Evolutionary conservation across 495 filamentous ascomycete species (phyloP), one percentile per base, ranked within the genome.

Genomic region (Xylaria flabelliformis): DNA sequence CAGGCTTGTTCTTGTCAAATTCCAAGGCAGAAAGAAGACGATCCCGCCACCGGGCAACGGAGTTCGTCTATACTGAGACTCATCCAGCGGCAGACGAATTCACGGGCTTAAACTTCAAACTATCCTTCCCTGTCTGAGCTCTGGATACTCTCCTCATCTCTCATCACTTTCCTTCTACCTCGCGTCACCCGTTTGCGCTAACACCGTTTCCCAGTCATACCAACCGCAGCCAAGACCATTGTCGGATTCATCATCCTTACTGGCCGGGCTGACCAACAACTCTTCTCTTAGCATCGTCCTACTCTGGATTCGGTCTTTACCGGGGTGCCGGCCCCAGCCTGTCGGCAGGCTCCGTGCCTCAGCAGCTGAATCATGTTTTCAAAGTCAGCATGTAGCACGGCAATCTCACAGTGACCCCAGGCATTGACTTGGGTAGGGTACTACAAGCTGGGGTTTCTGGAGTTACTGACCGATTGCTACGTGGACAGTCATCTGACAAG

Each of bases 11-110:
- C 12, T 42, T 46, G 8, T 29, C 15, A 21, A 17, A 44, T 24
- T 64, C 61, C 21, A 44, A 34, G 39, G 61, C 39, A 64, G 61
- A 64, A 44, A 64, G 61, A 64, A 44, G 19, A n/a, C 10, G n/a
- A 29, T 24, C 59, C 39, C 36, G 39, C 39, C 61, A 64, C 61
- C 3, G 29, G 21, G n/a, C 13, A 24, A 64, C 36, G 12, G 21
- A 44, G 61, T 42, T 44, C 61, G 17, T 44, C 61, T 29, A 15
- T 42, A 44, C 21, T 19, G 58, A 61, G 34, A 36, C 58, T 7
- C 26, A 24, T 44, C 19, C 24, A 42, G 6, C 19, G 17, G 15
- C 12, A 61, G 8, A 39, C 34, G 8, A 21, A 41, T 21, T 21
- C 34, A 41, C 58, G 0, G n/a, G 29, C n/a, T 61, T 39, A 21